Conservation (phyloP, 2,329 filamentous ascomycete species). For the Fusarium dlaminii region DNA sequence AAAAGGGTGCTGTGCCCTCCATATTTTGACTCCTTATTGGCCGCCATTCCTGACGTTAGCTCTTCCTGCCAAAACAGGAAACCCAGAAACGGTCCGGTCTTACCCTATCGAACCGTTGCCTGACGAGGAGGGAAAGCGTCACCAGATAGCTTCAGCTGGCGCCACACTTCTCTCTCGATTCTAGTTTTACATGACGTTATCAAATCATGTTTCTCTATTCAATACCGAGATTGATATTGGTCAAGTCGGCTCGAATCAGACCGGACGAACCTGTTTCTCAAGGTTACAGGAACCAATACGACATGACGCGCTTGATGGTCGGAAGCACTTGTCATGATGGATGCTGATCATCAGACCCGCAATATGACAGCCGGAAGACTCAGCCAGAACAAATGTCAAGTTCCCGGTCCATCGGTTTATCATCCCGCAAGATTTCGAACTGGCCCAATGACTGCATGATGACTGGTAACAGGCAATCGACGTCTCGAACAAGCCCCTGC, state of each 20-base stretch:
- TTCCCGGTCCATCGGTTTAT: not conserved
- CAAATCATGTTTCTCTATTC: slow-evolving; percentile 2
- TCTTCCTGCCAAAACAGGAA: slow-evolving; percentile 31
- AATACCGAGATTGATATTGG: not conserved
- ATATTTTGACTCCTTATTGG: slow-evolving; percentile 23
- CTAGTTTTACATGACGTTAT: slow-evolving; percentile 4
- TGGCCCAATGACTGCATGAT: not conserved
- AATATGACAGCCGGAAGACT: not conserved
- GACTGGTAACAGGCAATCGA: not conserved
- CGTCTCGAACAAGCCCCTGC: not conserved
- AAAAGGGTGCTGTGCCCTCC: slow-evolving; percentile 21
- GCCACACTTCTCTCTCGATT: slow-evolving; percentile 19
- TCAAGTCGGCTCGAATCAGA: not conserved
- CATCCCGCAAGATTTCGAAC: not conserved
- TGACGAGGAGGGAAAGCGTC: slow-evolving; percentile 22
- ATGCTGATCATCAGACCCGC: slow-evolving; percentile 23
- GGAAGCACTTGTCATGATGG: slow-evolving; percentile 1
- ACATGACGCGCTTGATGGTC: not conserved
- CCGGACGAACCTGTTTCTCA: not conserved
- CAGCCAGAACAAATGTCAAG: slow-evolving; percentile 5
- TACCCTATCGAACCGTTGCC: slow-evolving; percentile 26
- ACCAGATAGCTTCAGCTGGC: slow-evolving; percentile 18
- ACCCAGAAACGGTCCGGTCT: slow-evolving; percentile 31
- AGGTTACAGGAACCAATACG: not conserved
- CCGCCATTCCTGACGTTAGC: not conserved